Conservation (phyloP, 495 filamentous ascomycete species). For the Aspergillus leporis region DNA sequence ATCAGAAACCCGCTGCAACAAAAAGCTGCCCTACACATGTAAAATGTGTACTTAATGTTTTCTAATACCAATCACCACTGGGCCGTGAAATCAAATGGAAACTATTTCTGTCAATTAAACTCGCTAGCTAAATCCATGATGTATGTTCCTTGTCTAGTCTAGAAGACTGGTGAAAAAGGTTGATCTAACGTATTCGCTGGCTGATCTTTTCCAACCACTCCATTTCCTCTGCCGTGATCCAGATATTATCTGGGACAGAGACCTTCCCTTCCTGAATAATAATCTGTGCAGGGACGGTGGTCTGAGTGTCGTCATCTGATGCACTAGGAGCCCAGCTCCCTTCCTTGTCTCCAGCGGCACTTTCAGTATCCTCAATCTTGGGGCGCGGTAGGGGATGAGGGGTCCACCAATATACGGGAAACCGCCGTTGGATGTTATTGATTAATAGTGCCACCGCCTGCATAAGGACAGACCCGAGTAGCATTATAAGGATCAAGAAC, state of each 20-base stretch:
- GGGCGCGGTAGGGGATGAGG: constrained; percentile 28
- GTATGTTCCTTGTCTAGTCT: no score
- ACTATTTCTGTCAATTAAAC: no score
- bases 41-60: no score
- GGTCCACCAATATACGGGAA: constrained; percentile 74
- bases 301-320: constrained; percentile 29
- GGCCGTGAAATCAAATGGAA: no score
- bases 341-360: constrained; percentile 17
- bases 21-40: no score
- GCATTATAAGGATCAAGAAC: constrained; percentile 67
- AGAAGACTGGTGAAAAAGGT: no score
- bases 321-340: constrained; percentile 17
- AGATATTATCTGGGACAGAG: constrained; percentile 36
- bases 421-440: constrained; percentile 77
- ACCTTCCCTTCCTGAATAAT: constrained; percentile 34
- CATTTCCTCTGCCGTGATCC: constrained; percentile 34
- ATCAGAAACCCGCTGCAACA: no score
- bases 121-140: no score
- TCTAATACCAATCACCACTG: no score
- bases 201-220: constrained; percentile 33
- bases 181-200: constrained; percentile 25
- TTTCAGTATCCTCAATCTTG: constrained; percentile 27
- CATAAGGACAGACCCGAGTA: constrained; percentile 68
- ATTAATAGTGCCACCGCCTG: constrained; percentile 62
- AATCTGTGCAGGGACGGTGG: constrained; percentile 30